phyloP scores from a whole-genome alignment of 495 filamentous ascomycete species.

The Cercophora scortea region DNA sequence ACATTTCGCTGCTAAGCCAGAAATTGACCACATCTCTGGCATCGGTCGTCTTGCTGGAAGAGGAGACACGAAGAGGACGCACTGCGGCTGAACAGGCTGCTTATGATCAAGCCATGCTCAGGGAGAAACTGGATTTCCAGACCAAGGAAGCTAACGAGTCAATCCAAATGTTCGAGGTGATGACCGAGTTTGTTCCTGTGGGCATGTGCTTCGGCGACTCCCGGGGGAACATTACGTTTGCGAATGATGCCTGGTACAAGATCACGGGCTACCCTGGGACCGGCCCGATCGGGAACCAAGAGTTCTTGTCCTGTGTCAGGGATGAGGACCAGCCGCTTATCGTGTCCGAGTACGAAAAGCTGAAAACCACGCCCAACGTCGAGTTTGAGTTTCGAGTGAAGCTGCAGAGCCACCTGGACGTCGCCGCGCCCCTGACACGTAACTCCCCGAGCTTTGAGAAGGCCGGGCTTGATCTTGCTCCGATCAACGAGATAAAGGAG shows the following conservation, averaged over 20 bases:
- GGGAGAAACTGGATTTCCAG: slow-evolving; percentile 50
- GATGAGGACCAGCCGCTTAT: slow-evolving; percentile 31
- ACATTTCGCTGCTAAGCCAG: slow-evolving; percentile 51
- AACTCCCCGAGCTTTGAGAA: slow-evolving; percentile 37
- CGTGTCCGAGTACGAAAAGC: slow-evolving; percentile 24
- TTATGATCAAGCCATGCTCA: slow-evolving; percentile 50
- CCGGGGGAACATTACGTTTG: slow-evolving; percentile 51
- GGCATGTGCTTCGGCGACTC: slow-evolving; percentile 60
- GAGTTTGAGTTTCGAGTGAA: slow-evolving; percentile 36
- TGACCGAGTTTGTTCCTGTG: slow-evolving; percentile 60
- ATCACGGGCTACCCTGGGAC: slow-evolving; percentile 24
- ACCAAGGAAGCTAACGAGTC: slow-evolving; percentile 57
- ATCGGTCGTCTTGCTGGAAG: slow-evolving; percentile 57
- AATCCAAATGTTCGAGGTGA: slow-evolving; percentile 56
- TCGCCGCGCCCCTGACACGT: slow-evolving; percentile 18
- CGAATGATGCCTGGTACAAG: slow-evolving; percentile 56
- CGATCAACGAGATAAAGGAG: slow-evolving; percentile 21
- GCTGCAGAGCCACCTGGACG: slow-evolving; percentile 13
- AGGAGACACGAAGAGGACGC: slow-evolving; percentile 52
- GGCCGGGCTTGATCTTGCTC: slow-evolving; percentile 25
- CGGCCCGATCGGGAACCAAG: slow-evolving; percentile 19
- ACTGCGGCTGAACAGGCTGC: slow-evolving; percentile 53
- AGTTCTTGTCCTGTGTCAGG: slow-evolving; percentile 29
- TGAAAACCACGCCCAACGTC: slow-evolving; percentile 21
- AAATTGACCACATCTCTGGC: slow-evolving; percentile 58